These are phyloP conservation scores for Penicillium crustosum DNA, from an alignment of 2,329 filamentous ascomycete species.

Conservation along the genomic window DNA sequence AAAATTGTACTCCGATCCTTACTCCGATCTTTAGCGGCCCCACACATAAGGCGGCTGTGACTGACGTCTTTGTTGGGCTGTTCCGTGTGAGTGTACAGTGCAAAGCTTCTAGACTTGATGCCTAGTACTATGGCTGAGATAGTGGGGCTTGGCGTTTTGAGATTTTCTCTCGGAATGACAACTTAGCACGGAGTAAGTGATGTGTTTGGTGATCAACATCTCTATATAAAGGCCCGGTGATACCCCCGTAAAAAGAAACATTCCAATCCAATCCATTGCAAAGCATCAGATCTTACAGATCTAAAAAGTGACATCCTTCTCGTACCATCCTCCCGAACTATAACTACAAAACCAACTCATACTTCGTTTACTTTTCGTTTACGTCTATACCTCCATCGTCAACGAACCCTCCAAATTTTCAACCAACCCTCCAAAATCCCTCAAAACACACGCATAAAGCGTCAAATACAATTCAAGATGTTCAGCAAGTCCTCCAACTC, in stretches of 20 bases:
- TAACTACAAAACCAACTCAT: neutral
- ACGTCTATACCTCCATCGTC: neutral
- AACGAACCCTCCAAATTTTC: neutral
- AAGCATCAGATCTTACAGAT: neutral
- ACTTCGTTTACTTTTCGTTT: neutral
- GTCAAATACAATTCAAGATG: constrained; percentile 8
- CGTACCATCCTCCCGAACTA: neutral
- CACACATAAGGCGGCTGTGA: neutral
- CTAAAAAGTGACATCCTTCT: neutral
- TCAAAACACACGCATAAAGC: neutral
- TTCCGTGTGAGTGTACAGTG: neutral
- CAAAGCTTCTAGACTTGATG: neutral
- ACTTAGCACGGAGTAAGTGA: neutral
- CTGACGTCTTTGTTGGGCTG: neutral
- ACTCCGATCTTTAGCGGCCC: constrained; percentile 2
- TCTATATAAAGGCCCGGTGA: constrained; percentile 4
- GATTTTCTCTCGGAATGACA: neutral
- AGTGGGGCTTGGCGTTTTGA: neutral
- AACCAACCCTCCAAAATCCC: neutral
- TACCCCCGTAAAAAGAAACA: neutral
- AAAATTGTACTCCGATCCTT: constrained; percentile 4
- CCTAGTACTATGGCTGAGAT: neutral
- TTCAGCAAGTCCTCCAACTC: constrained; percentile 14
- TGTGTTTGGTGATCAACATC: neutral
- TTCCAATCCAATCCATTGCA: neutral